These are phyloP conservation scores for Flueggea neowawraea DNA, from an alignment of 441 rosid species.

Conservation along the genomic window DNA sequence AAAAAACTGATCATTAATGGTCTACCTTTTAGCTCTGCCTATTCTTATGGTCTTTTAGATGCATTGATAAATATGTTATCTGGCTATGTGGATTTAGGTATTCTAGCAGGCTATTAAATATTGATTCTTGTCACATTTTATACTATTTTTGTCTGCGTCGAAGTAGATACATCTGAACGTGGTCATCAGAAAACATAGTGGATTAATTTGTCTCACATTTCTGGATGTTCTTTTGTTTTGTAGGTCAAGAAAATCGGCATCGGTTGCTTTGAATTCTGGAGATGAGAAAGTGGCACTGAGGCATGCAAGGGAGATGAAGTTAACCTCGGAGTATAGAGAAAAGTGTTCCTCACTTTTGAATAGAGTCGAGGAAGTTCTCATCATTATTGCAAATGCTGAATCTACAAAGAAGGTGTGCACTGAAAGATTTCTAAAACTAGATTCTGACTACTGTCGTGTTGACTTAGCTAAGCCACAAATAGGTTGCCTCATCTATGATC, in stretches of 20 bases:
- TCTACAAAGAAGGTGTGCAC: slow-evolving; percentile 63
- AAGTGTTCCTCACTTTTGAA: slow-evolving; percentile 61
- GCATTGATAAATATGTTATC: too few relatives aligned
- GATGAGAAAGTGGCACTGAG: slow-evolving; percentile 70
- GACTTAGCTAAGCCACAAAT: too few relatives aligned
- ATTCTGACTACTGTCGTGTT: slow-evolving; percentile 1
- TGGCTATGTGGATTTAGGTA: too few relatives aligned
- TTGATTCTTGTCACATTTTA: too few relatives aligned
- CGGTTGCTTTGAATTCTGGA: slow-evolving; percentile 62
- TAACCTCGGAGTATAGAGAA: slow-evolving; percentile 61
- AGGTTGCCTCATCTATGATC: too few relatives aligned
- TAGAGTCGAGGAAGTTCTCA: slow-evolving; percentile 78
- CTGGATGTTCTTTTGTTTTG: slow-evolving; percentile 9
- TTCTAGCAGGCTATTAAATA: too few relatives aligned
- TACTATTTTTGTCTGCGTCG: too few relatives aligned
- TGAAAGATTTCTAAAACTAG: not conserved
- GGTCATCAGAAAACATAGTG: not conserved
- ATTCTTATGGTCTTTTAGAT: too few relatives aligned
- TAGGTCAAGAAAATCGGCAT: slow-evolving; percentile 68
- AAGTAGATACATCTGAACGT: not conserved
- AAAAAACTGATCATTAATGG: too few relatives aligned
- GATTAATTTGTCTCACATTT: slow-evolving; percentile 1
- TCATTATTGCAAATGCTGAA: slow-evolving; percentile 54
- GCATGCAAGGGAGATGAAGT: slow-evolving; percentile 65
- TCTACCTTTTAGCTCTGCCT: too few relatives aligned